These are phyloP conservation scores for Neurospora sp. DNA, from an alignment of 495 filamentous ascomycete genomes.

Conservation along the genomic window DNA sequence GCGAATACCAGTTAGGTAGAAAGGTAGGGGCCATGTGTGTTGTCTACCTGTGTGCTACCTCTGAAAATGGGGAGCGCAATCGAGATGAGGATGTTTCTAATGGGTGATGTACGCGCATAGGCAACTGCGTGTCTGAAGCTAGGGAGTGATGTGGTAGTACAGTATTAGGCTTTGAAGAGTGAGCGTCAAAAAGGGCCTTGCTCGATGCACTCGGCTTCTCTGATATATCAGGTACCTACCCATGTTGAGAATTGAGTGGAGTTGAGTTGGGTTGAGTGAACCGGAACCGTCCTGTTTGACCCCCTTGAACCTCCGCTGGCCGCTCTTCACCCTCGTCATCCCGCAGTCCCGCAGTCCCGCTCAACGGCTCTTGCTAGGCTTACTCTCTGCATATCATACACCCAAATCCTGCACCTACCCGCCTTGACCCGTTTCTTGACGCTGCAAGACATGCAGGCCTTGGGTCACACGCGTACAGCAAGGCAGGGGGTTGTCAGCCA, in stretches of 20 bases:
- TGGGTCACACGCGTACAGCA: neutral
- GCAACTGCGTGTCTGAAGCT: neutral
- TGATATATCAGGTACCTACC: neutral
- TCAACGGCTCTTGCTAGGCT: neutral
- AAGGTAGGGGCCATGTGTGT: neutral
- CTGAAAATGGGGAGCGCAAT: neutral
- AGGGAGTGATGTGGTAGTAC: neutral
- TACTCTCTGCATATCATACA: neutral
- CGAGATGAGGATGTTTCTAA: neutral
- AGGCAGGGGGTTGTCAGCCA: neutral
- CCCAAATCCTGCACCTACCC: neutral
- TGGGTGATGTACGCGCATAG: neutral
- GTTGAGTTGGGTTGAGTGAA: neutral
- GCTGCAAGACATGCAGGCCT: neutral
- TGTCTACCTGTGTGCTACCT: neutral
- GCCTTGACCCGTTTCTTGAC: neutral
- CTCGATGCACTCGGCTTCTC: neutral
- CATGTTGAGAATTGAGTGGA: neutral
- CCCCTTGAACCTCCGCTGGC: neutral
- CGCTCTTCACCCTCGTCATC: neutral
- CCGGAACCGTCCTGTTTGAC: neutral
- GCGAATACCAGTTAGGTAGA: neutral
- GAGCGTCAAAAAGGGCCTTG: neutral
- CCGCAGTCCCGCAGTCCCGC: neutral
- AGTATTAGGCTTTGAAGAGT: neutral